Percentiles rank a stretch among this genome's conserved stretches.
These are phyloP conservation scores for Penicillium tannophilum DNA, from an alignment of 495 filamentous ascomycete species.

Conservation along the genomic window DNA sequence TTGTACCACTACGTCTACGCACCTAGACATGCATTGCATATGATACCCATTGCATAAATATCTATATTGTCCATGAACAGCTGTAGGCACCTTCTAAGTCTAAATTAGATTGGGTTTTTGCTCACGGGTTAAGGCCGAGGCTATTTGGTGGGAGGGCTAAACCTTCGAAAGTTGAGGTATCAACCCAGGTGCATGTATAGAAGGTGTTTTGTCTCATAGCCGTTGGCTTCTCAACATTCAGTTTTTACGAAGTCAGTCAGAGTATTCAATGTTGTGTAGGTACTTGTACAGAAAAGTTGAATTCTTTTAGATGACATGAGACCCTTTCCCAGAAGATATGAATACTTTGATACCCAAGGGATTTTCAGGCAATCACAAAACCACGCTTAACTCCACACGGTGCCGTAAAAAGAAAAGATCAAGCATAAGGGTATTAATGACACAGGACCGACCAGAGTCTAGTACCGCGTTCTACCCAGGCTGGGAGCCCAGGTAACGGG, in stretches of 20 bases:
- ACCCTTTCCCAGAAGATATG: slow-evolving; percentile 12
- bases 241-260: background rate
- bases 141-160: no score
- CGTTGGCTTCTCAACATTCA: background rate
- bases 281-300: slow-evolving; percentile 9
- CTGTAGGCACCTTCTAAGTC: background rate
- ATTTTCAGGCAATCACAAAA: slow-evolving; percentile 15
- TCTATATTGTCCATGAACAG: background rate
- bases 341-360: slow-evolving; percentile 8
- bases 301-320: slow-evolving; percentile 2
- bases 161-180: no score
- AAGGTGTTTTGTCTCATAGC: background rate
- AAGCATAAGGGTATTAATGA: slow-evolving; percentile 27
- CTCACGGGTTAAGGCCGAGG: no score
- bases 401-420: slow-evolving; percentile 26
- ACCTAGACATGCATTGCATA: slow-evolving; percentile 15
- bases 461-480: slow-evolving; percentile 71
- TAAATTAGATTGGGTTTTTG: no score
- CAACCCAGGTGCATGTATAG: no score
- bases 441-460: slow-evolving; percentile 14
- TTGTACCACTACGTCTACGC: slow-evolving; percentile 3
- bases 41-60: slow-evolving; percentile 32
- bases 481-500: slow-evolving; percentile 93
- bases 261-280: background rate
- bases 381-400: slow-evolving; percentile 37